Conservation (phyloP, 2,329 filamentous ascomycete genomes). For the Didymellaceae sp. region DNA sequence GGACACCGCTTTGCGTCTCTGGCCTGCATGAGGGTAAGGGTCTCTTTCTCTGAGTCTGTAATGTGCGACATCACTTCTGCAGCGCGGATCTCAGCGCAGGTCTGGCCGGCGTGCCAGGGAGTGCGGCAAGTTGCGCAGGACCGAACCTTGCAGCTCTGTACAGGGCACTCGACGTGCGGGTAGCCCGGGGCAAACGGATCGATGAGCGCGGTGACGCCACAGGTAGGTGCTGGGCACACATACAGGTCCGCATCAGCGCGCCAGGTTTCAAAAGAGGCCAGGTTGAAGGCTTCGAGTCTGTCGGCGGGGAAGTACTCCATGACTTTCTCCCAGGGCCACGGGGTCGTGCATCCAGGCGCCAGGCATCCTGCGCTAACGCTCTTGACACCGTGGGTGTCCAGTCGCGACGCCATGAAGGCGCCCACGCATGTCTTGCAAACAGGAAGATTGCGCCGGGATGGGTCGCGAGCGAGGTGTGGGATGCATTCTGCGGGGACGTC, state of each 20-base stretch:
- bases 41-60: constrained; percentile 30
- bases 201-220: constrained; percentile 23
- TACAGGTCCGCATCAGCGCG: constrained; percentile 17
- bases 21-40: constrained; percentile 31
- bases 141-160: constrained; percentile 21
- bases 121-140: constrained; percentile 31
- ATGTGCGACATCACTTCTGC: constrained; percentile 28
- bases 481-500: constrained; percentile 32
- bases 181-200: constrained; percentile 28
- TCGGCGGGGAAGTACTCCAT: constrained; percentile 28
- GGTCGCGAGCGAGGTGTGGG: constrained; percentile 29
- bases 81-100: constrained; percentile 32
- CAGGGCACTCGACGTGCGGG: constrained; percentile 33
- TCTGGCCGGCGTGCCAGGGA: constrained; percentile 33
- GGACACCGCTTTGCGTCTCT: constrained; percentile 39
- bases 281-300: constrained; percentile 33
- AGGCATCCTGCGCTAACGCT: constrained; percentile 30
- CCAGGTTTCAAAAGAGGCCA: constrained; percentile 34
- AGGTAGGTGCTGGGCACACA: constrained; percentile 25
- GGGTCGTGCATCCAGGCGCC: constrained; percentile 27
- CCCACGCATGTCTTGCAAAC: constrained; percentile 40
- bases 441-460: constrained; percentile 26
- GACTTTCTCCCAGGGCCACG: constrained; percentile 29
- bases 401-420: constrained; percentile 25
- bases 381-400: constrained; percentile 32